These are phyloP conservation scores for Athelia psychrophila DNA, from an alignment of 1,284 basidiomycete species.

Conservation along the genomic window DNA sequence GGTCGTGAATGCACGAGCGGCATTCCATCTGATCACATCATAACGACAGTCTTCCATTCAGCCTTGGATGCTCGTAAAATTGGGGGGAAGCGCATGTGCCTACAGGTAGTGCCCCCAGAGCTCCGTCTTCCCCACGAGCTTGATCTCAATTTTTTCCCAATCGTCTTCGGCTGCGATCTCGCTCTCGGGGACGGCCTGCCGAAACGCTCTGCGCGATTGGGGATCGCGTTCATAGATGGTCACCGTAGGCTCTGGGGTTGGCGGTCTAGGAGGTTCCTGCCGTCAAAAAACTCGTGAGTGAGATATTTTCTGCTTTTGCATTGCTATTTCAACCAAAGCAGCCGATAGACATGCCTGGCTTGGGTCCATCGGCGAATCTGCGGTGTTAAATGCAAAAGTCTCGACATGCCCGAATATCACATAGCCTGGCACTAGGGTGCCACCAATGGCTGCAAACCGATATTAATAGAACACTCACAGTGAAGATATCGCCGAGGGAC, in stretches of 20 bases:
- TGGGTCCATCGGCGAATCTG: no score
- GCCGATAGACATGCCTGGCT: no score
- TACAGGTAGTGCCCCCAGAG: slow-evolving; percentile 91
- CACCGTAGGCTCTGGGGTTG: slow-evolving; percentile 56
- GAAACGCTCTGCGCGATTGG: slow-evolving; percentile 7
- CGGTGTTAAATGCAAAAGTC: no score
- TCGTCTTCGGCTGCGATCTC: slow-evolving; percentile 9
- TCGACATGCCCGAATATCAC: no score
- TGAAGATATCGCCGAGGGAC: neutral
- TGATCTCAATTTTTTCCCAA: slow-evolving; percentile 57
- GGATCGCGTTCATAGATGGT: slow-evolving; percentile 41
- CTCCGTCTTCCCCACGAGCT: slow-evolving; percentile 85
- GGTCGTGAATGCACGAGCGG: slow-evolving; percentile 70
- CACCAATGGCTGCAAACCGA: no score
- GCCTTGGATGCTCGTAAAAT: neutral
- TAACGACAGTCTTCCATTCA: no score
- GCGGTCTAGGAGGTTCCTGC: slow-evolving; percentile 51
- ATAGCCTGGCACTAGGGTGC: no score
- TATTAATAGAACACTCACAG: no score
- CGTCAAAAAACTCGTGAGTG: neutral
- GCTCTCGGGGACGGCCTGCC: neutral
- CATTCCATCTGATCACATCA: slow-evolving; percentile 94
- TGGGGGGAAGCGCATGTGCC: slow-evolving; percentile 19
- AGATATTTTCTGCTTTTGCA: neutral
- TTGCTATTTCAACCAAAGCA: neutral